phyloP scores from a whole-genome alignment of 1,284 basidiomycete species.

The Cryptococcus depauperatus region DNA sequence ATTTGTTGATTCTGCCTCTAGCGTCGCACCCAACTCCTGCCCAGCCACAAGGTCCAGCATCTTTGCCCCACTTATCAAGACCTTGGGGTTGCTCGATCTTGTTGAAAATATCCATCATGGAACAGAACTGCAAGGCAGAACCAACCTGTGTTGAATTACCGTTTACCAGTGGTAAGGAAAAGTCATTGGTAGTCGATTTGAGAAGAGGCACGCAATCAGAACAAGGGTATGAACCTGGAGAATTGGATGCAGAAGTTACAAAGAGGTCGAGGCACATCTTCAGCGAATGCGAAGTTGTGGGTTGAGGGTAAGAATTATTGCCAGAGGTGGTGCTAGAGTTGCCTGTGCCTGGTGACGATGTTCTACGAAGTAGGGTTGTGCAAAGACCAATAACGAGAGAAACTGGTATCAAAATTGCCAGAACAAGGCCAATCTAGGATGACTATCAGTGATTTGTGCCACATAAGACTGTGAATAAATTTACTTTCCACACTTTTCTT shows the following conservation, averaged over 20 bases:
- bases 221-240: conserved; percentile 32
- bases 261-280: conserved; percentile 33
- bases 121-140: conserved; percentile 43
- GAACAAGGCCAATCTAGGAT: conserved; percentile 14
- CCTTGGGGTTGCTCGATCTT: conserved; percentile 9
- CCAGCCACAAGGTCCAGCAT: conserved; percentile 39
- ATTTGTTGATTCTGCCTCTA: conserved; percentile 18
- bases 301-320: neutral
- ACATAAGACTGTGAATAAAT: conserved; percentile 1
- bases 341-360: neutral
- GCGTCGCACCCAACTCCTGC: conserved; percentile 37
- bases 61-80: conserved; percentile 23
- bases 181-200: conserved; percentile 33
- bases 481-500: conserved; percentile 16
- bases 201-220: conserved; percentile 34
- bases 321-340: conserved; percentile 1
- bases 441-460: conserved; percentile 2
- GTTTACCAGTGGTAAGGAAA: conserved; percentile 12
- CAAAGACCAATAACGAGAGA: conserved; percentile 30
- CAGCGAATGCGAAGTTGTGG: conserved; percentile 22
- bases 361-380: conserved; percentile 22
- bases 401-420: conserved; percentile 23
- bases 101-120: conserved; percentile 34
- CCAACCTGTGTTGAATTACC: conserved; percentile 36
- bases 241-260: conserved; percentile 19